phyloP scores from a whole-genome alignment of 257 asterid species.

The Solanum medicagineum region DNA sequence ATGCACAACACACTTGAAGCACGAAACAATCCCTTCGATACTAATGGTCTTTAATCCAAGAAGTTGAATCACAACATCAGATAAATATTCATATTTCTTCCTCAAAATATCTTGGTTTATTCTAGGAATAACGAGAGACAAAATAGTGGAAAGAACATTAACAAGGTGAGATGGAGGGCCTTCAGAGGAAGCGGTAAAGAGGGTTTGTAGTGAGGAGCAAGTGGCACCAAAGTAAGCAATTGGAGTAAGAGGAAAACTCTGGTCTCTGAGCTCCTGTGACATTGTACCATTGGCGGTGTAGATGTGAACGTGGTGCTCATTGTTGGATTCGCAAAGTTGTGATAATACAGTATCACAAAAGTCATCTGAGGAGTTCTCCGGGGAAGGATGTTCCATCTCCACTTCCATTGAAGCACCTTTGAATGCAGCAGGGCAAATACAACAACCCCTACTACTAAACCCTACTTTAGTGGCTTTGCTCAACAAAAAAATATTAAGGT shows the following conservation, averaged over 20 bases:
- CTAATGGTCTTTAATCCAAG: slow-evolving; percentile 34
- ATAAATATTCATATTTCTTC: slow-evolving; percentile 30
- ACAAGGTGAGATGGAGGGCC: slow-evolving; percentile 45
- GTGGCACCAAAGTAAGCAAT: slow-evolving; percentile 72
- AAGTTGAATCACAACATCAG: slow-evolving; percentile 30
- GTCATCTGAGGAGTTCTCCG: slow-evolving; percentile 13
- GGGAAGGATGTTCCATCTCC: slow-evolving; percentile 6
- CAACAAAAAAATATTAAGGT: no score
- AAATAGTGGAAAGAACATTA: slow-evolving; percentile 53
- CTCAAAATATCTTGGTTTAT: slow-evolving; percentile 26
- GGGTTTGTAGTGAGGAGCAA: slow-evolving; percentile 55
- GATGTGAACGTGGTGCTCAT: slow-evolving; percentile 70
- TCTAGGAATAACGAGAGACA: slow-evolving; percentile 33
- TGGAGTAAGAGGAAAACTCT: slow-evolving; percentile 42
- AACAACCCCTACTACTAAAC: no score
- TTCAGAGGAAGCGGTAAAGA: slow-evolving; percentile 22
- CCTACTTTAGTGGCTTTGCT: no score
- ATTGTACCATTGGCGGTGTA: slow-evolving; percentile 73
- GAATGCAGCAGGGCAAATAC: no score
- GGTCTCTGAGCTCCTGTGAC: slow-evolving; percentile 68
- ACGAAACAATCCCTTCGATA: slow-evolving; percentile 44
- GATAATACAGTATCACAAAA: slow-evolving; percentile 46
- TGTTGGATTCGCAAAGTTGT: slow-evolving; percentile 31
- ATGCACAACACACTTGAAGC: slow-evolving; percentile 44
- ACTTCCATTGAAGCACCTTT: slow-evolving; percentile 22